Evolutionary conservation across 139 green algal species (phyloP).

Genomic region (Monoraphidium neglectum): DNA sequence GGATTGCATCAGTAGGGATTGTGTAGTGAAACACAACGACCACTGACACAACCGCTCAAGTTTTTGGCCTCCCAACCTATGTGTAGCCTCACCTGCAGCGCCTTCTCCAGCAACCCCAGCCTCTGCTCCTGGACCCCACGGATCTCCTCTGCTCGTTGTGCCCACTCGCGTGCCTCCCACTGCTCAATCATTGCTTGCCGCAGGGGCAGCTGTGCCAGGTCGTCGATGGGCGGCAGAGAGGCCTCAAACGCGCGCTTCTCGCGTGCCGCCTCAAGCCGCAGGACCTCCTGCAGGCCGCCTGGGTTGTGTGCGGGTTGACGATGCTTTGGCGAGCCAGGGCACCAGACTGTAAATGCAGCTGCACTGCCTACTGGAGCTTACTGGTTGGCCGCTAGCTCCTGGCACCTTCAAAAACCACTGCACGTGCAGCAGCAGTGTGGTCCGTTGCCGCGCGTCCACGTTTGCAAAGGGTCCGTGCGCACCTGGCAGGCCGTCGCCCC

Average conservation of each 20-base stretch:
- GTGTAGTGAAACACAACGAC: background rate
- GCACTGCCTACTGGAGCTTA: too few species aligned
- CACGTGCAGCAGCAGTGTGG: too few species aligned
- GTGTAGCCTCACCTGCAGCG: slow-evolving; percentile 37
- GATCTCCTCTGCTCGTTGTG: slow-evolving; percentile 75
- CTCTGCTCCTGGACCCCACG: slow-evolving; percentile 67
- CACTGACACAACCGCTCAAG: background rate
- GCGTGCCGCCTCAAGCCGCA: slow-evolving; percentile 69
- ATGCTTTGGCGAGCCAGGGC: too few species aligned
- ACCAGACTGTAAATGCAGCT: too few species aligned
- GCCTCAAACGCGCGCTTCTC: slow-evolving; percentile 82
- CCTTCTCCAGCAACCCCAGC: slow-evolving; percentile 56
- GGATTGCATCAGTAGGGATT: background rate
- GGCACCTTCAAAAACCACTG: too few species aligned
- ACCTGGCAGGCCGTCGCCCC: too few species aligned
- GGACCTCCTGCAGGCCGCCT: too few species aligned
- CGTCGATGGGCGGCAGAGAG: slow-evolving; percentile 66
- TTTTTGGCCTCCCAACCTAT: slow-evolving; percentile 1
- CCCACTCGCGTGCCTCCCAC: slow-evolving; percentile 80
- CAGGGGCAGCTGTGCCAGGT: slow-evolving; percentile 60
- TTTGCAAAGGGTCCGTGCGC: too few species aligned
- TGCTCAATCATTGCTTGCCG: slow-evolving; percentile 78
- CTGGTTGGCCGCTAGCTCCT: too few species aligned
- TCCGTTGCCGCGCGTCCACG: too few species aligned
- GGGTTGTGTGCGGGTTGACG: too few species aligned